Evolutionary conservation across 139 green algal genomes (phyloP).

Genomic region (Tetradesmus lagerheimii): DNA sequence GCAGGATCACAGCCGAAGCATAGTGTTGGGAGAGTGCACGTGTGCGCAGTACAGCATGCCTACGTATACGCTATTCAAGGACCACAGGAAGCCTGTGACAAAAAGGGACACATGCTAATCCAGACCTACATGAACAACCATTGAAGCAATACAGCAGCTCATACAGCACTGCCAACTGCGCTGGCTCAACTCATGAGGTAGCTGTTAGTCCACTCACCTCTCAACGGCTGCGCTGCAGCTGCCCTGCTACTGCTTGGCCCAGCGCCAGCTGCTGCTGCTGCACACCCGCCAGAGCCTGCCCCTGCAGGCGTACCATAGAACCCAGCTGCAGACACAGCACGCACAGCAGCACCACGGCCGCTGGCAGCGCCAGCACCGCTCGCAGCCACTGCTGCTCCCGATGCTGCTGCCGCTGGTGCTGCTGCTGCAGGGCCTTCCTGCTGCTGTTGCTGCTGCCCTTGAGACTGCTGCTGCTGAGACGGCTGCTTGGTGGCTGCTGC

Average conservation of each 20-base stretch:
- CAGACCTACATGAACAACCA: background rate
- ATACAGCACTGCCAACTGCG: no score
- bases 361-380: background rate
- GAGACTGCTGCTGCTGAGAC: background rate
- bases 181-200: background rate
- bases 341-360: background rate
- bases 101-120: background rate
- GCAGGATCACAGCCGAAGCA: background rate
- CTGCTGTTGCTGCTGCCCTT: background rate
- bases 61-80: no score
- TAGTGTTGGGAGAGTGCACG: no score
- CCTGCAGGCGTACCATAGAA: background rate
- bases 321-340: background rate
- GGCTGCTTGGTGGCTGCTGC: background rate
- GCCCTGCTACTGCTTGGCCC: constrained; percentile 24
- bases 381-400: no score
- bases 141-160: background rate
- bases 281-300: background rate
- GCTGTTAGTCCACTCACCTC: background rate
- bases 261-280: background rate
- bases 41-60: no score
- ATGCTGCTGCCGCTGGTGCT: background rate
- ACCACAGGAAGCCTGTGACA: no score
- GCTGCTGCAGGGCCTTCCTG: constrained; percentile 9
- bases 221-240: background rate